phyloP scores from a whole-genome alignment of 2,329 filamentous ascomycete species.

The Neonectria punicea region DNA sequence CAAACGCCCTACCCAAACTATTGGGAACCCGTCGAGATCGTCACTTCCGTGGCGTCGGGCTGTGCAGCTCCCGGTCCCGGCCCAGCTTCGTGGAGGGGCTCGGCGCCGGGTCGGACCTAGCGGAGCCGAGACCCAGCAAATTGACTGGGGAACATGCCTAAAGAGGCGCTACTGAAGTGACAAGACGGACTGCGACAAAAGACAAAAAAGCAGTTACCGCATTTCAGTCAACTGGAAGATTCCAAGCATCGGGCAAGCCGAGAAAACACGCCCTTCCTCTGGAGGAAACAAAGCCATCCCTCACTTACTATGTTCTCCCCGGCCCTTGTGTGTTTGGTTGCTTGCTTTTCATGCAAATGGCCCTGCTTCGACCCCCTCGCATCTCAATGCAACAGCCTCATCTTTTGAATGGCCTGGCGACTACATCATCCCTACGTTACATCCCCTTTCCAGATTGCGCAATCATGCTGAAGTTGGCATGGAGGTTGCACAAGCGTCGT shows the following conservation, averaged over 20 bases:
- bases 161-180: neutral
- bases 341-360: slow-evolving; percentile 12
- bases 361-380: neutral
- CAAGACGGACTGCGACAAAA: neutral
- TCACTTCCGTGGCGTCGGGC: slow-evolving; percentile 12
- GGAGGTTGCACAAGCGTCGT: neutral
- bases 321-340: neutral
- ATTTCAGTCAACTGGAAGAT: neutral
- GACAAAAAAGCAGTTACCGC: neutral
- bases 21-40: slow-evolving; percentile 15
- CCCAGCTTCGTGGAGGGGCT: slow-evolving; percentile 6
- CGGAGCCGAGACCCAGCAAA: slow-evolving; percentile 6
- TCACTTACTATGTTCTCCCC: neutral
- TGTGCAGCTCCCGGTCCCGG: slow-evolving; percentile 8
- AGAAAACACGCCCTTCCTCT: slow-evolving; percentile 12
- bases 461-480: neutral
- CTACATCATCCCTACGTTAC: neutral
- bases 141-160: neutral
- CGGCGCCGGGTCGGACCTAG: slow-evolving; percentile 16
- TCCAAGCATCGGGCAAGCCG: neutral
- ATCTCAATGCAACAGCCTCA: neutral
- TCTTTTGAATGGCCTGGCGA: neutral
- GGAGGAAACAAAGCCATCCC: slow-evolving; percentile 5
- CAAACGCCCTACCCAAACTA: slow-evolving; percentile 18
- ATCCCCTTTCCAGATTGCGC: neutral